Evolutionary conservation across 345 rosid genomes (phyloP).

Genomic region (Punica granatum): DNA sequence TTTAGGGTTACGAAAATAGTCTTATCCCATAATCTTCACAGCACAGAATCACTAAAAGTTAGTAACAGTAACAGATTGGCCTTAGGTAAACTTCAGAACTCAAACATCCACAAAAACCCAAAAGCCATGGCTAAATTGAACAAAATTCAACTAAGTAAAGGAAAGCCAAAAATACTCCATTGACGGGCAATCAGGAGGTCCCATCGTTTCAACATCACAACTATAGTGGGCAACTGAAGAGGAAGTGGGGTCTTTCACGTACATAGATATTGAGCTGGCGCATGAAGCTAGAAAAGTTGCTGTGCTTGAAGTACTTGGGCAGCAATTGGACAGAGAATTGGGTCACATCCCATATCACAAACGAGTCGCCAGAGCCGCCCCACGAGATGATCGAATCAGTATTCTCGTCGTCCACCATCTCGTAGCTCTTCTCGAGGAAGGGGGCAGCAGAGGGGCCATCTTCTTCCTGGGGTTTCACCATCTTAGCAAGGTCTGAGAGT

Average conservation of each 20-base stretch:
- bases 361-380: conserved; percentile 17
- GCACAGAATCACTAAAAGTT: neutral
- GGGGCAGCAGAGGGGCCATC: conserved; percentile 11
- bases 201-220: too few relatives aligned
- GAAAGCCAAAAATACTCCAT: neutral
- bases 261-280: conserved; percentile 42
- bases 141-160: neutral
- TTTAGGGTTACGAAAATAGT: neutral
- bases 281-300: conserved; percentile 35
- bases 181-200: too few relatives aligned
- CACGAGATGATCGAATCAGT: conserved; percentile 29
- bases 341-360: conserved; percentile 28
- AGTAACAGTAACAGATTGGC: too few relatives aligned
- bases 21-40: neutral
- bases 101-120: too few relatives aligned
- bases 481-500: too few relatives aligned
- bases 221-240: neutral
- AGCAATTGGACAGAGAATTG: conserved; percentile 27
- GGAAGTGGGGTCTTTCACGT: neutral
- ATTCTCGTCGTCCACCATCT: conserved; percentile 32
- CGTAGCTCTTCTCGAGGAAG: conserved; percentile 33
- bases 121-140: neutral
- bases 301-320: conserved; percentile 38
- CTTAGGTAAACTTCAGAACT: too few relatives aligned
- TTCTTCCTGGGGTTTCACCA: conserved; percentile 10